These are phyloP conservation scores for Volutella citrinella DNA, from an alignment of 2,329 filamentous ascomycete genomes.

Conservation along the genomic window DNA sequence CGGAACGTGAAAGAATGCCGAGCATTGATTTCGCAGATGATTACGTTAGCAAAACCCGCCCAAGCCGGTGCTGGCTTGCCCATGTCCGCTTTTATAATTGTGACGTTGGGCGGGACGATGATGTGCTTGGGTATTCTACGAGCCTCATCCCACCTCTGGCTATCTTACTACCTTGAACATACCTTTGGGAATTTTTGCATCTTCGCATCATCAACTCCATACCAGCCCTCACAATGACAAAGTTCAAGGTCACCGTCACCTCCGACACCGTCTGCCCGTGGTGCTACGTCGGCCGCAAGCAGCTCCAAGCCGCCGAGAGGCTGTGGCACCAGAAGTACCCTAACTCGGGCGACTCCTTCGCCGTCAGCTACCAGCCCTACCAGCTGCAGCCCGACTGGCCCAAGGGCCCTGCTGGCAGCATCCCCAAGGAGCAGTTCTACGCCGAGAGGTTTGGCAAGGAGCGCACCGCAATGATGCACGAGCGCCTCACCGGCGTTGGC, in stretches of 20 bases:
- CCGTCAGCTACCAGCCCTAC: conserved; percentile 44
- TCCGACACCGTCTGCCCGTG: conserved; percentile 51
- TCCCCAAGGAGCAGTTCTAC: conserved; percentile 37
- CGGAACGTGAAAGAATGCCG: no score
- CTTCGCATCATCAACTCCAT: not conserved
- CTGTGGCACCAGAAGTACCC: conserved; percentile 39
- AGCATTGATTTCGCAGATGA: no score
- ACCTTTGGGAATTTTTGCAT: no score
- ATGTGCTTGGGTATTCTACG: no score
- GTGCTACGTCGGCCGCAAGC: conserved; percentile 48
- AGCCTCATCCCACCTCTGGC: no score
- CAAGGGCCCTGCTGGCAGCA: conserved; percentile 27
- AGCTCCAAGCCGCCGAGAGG: conserved; percentile 44
- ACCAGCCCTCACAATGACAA: conserved; percentile 53
- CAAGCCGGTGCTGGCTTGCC: no score
- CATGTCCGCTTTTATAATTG: no score
- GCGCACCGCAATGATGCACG: conserved; percentile 40
- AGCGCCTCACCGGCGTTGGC: conserved; percentile 30
- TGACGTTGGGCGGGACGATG: no score
- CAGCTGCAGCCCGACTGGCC: conserved; percentile 39
- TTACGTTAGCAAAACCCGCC: no score
- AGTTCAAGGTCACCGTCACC: conserved; percentile 43
- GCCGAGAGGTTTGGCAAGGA: conserved; percentile 59
- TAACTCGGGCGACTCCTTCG: conserved; percentile 55
- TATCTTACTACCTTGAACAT: no score